Percentiles rank a stretch among this genome's conserved stretches.
Evolutionary conservation across 148 eudicot species (phyloP).

Genomic region (Chenopodium berlandieri): DNA sequence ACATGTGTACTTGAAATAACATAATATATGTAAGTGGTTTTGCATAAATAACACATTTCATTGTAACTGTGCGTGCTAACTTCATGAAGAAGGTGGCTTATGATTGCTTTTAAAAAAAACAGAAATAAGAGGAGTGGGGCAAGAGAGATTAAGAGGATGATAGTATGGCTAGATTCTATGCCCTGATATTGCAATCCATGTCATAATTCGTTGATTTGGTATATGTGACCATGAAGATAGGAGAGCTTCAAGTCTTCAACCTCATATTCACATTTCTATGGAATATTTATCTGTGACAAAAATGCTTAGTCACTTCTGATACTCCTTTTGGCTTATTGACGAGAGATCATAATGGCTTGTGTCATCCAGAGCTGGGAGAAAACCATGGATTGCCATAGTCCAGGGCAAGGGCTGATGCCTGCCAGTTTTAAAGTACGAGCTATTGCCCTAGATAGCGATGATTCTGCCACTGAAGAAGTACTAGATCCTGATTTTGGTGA

Average conservation of each 20-base stretch:
- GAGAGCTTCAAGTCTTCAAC: neutral
- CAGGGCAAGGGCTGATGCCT: slow-evolving; percentile 77
- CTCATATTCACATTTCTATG: neutral
- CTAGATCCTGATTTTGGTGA: slow-evolving; percentile 78
- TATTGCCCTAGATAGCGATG: slow-evolving; percentile 61
- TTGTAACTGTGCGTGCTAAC: neutral
- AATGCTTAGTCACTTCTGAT: neutral
- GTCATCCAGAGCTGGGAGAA: slow-evolving; percentile 65
- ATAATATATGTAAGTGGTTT: neutral
- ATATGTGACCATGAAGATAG: neutral
- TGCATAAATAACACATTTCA: slow-evolving; percentile 3
- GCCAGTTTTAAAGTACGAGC: slow-evolving; percentile 73
- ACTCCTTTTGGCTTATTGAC: neutral
- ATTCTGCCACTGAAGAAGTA: slow-evolving; percentile 57
- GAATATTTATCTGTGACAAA: neutral
- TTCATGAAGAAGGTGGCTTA: neutral
- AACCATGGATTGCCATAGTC: slow-evolving; percentile 80
- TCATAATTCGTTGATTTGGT: neutral
- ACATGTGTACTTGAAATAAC: neutral
- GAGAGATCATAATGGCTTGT: neutral
- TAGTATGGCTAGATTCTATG: neutral
- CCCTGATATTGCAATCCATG: neutral
- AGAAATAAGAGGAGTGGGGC: too few relatives aligned
- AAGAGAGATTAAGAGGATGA: too few relatives aligned
- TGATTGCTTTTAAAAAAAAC: neutral